Base-by-base conservation (phyloP, 352 stramenopile genomes). In the Phytopythium oedochilum region DNA sequence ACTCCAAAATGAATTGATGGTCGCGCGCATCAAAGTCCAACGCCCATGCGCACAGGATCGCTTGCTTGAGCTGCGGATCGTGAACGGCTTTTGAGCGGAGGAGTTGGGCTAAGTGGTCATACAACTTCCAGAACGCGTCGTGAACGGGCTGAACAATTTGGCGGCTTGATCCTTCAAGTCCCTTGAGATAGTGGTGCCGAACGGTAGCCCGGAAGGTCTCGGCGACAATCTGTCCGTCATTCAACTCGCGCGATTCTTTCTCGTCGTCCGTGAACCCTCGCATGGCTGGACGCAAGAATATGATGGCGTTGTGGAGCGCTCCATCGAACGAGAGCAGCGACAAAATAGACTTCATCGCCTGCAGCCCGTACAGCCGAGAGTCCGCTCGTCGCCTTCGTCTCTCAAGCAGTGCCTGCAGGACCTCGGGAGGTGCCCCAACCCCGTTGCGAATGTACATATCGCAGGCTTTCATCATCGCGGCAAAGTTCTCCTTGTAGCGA, bases 391-490 rank as follows among this genome's bases (percentile, higher is more conserved):
- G 70, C 36, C 92, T 77, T 0, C 86, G 75, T 60, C 83, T 72
- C 52, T 96, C 86, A 18, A 96, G 63, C 11, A 96, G 57, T 14
- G 77, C 59, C 18, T 70, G 63, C 7, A 96, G 55, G 23, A 96
- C 70, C 53, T 89, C 82, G n/a, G 86, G 86, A 29, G 86, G 86
- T 5, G 86, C 86, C 6, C 86, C 86, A 49, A 83, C 75, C 23
- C 83, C 86, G 25, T 92, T 85, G 43, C 84, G 82, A 61, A 96
- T 88, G 46, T 96, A 96, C 48, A 96, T 52, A 53, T 94, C 86
- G 51, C 86, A 96, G 3, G 86, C 86, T 56, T 88, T 88, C 59
- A 96, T 73, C 70, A 88, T 90, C 0, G 86, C 86, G 1, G 73
- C 75, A 52, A 93, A 92, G 36, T 60, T 89, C 22, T 68, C 71